These are phyloP conservation scores for Penicillium mononematosum DNA, from an alignment of 495 filamentous ascomycete genomes.

Conservation along the genomic window DNA sequence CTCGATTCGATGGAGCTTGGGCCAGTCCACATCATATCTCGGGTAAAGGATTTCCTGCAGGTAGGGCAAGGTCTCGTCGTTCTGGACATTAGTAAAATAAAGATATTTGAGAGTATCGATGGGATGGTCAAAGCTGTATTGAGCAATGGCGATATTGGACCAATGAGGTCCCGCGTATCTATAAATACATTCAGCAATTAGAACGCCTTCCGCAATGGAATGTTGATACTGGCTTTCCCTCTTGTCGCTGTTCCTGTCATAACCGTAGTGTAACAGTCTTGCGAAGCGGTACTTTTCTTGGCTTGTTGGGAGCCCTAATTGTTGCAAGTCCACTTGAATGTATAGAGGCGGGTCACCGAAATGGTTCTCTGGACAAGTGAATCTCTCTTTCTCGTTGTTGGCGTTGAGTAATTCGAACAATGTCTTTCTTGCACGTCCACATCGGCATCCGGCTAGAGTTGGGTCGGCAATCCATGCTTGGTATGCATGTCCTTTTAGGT, in stretches of 20 bases:
- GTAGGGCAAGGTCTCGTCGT: background rate
- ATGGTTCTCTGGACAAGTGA: background rate
- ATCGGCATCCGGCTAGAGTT: background rate
- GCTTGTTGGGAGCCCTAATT: background rate
- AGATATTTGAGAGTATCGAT: slow-evolving; percentile 3
- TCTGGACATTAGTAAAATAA: background rate
- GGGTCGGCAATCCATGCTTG: slow-evolving; percentile 3
- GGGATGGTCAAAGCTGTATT: background rate
- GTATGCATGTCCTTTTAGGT: background rate
- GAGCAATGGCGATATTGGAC: slow-evolving; percentile 6
- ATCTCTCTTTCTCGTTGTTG: background rate
- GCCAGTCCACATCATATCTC: background rate
- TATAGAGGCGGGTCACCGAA: background rate
- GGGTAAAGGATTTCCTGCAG: background rate
- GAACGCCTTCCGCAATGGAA: background rate
- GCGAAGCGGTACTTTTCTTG: background rate
- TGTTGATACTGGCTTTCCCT: background rate
- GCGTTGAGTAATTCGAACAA: background rate
- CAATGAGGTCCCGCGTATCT: background rate
- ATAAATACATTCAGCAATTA: background rate
- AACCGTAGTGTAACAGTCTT: background rate
- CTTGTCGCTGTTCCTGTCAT: background rate
- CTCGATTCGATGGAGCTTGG: fast-evolving
- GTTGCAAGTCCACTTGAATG: background rate
- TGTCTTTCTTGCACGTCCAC: background rate